These are phyloP conservation scores for Physcia stellaris DNA, from an alignment of 495 filamentous ascomycete species.

Conservation along the genomic window DNA sequence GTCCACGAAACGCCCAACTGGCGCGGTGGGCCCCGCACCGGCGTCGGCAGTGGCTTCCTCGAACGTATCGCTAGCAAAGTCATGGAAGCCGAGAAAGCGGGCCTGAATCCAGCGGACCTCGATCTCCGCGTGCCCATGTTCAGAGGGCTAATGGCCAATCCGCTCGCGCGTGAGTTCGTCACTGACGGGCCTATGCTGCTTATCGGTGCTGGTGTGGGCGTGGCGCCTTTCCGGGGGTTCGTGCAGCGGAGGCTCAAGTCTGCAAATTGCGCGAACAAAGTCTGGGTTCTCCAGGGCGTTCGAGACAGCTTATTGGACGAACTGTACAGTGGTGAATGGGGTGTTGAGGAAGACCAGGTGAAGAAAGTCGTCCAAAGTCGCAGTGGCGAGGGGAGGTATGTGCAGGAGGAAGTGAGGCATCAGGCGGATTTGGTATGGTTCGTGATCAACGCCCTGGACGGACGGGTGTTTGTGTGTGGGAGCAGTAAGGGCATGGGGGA, in stretches of 20 bases:
- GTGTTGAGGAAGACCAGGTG: constrained; percentile 81
- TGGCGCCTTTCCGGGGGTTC: constrained; percentile 94
- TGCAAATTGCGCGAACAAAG: constrained; percentile 96
- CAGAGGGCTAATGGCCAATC: constrained; percentile 97
- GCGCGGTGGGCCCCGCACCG: constrained; percentile 52
- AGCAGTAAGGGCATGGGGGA: constrained; percentile 94
- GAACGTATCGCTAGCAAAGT: constrained; percentile 62
- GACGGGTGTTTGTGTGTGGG: constrained; percentile 89
- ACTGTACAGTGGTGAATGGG: constrained; percentile 92
- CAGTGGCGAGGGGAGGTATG: constrained; percentile 60
- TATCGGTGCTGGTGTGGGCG: constrained; percentile 90
- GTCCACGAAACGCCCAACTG: constrained; percentile 80
- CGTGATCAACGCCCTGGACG: constrained; percentile 85
- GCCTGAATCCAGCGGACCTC: constrained; percentile 33
- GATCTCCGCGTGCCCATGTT: constrained; percentile 85
- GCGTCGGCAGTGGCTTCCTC: constrained; percentile 72
- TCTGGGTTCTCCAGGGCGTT: constrained; percentile 97
- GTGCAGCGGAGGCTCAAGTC: constrained; percentile 89
- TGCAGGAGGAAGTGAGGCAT: constrained; percentile 71
- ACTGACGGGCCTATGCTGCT: constrained; percentile 93
- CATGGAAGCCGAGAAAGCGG: constrained; percentile 46
- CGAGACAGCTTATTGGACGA: constrained; percentile 87
- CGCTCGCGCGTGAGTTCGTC: constrained; percentile 75
- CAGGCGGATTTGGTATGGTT: constrained; percentile 96
- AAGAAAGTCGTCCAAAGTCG: constrained; percentile 88